phyloP scores from a whole-genome alignment of 768 basidiomycete species.

The Trametes elegans region DNA sequence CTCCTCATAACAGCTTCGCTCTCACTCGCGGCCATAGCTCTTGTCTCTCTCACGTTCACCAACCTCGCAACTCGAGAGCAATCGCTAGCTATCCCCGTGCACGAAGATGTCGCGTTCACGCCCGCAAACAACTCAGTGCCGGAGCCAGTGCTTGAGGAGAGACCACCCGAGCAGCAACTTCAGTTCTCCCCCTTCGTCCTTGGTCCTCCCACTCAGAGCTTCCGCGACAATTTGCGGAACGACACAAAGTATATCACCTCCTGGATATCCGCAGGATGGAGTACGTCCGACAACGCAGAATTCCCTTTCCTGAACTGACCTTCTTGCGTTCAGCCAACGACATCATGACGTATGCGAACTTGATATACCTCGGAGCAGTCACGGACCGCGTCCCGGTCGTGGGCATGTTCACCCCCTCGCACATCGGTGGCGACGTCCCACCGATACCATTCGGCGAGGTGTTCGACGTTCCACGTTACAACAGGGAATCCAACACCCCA shows the following conservation, averaged over 20 bases:
- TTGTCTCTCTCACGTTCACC: background rate
- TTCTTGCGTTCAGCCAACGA: slow-evolving; percentile 55
- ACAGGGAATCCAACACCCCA: slow-evolving; percentile 33
- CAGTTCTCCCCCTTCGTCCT: slow-evolving; percentile 27
- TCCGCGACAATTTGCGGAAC: slow-evolving; percentile 63
- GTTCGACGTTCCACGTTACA: slow-evolving; percentile 40
- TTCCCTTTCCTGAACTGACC: background rate
- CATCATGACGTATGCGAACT: slow-evolving; percentile 58
- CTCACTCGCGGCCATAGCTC: slow-evolving; percentile 19
- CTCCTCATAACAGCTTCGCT: slow-evolving; percentile 29
- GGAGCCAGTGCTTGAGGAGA: background rate
- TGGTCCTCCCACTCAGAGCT: slow-evolving; percentile 55
- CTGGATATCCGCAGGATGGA: slow-evolving; percentile 80
- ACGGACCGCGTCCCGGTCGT: slow-evolving; percentile 41
- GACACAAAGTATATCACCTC: slow-evolving; percentile 68
- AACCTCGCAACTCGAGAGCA: background rate
- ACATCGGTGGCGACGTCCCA: slow-evolving; percentile 35
- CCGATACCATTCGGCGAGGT: slow-evolving; percentile 38
- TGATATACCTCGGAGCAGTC: slow-evolving; percentile 40
- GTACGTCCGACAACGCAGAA: too few species aligned
- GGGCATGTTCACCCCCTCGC: slow-evolving; percentile 40
- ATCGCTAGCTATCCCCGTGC: background rate
- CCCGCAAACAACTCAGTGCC: slow-evolving; percentile 11
- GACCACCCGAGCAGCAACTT: slow-evolving; percentile 6
- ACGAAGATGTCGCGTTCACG: slow-evolving; percentile 14